These are phyloP conservation scores for Sporothrix schenckii DNA, from an alignment of 2,329 filamentous ascomycete genomes.

Conservation along the genomic window DNA sequence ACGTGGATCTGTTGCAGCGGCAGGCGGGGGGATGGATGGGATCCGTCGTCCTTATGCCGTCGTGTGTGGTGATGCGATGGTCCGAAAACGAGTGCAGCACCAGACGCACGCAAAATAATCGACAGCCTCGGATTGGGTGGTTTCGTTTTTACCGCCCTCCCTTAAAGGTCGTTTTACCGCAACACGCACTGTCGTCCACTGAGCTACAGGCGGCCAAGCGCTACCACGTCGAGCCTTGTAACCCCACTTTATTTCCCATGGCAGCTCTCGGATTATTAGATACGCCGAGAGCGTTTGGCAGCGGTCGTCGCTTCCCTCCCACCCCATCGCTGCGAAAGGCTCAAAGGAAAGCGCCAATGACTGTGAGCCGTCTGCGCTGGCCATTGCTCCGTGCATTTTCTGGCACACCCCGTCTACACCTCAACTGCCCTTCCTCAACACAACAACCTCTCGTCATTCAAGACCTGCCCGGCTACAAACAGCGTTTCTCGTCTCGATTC, in stretches of 20 bases:
- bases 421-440: slow-evolving; percentile 8
- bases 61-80: slow-evolving; percentile 13
- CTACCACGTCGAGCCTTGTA: not conserved
- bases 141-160: not conserved
- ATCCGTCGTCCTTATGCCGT: slow-evolving; percentile 28
- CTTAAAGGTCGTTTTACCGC: not conserved
- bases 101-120: slow-evolving; percentile 32
- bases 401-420: slow-evolving; percentile 13
- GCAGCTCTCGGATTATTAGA: slow-evolving; percentile 31
- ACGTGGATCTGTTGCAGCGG: not conserved
- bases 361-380: slow-evolving; percentile 14
- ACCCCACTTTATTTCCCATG: not conserved
- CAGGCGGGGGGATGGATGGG: slow-evolving; percentile 10
- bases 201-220: slow-evolving; percentile 3
- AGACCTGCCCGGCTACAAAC: not conserved
- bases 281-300: slow-evolving; percentile 30
- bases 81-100: slow-evolving; percentile 23
- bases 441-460: not conserved
- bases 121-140: slow-evolving; percentile 36
- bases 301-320: not conserved
- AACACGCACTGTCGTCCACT: not conserved
- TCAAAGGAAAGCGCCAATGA: slow-evolving; percentile 29
- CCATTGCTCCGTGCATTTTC: slow-evolving; percentile 19
- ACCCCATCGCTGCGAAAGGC: slow-evolving; percentile 22
- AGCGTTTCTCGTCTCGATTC: not conserved